Evolutionary conservation across 2,329 filamentous ascomycete genomes (phyloP).

Genomic region (Neofusicoccum kwambonambiense): DNA sequence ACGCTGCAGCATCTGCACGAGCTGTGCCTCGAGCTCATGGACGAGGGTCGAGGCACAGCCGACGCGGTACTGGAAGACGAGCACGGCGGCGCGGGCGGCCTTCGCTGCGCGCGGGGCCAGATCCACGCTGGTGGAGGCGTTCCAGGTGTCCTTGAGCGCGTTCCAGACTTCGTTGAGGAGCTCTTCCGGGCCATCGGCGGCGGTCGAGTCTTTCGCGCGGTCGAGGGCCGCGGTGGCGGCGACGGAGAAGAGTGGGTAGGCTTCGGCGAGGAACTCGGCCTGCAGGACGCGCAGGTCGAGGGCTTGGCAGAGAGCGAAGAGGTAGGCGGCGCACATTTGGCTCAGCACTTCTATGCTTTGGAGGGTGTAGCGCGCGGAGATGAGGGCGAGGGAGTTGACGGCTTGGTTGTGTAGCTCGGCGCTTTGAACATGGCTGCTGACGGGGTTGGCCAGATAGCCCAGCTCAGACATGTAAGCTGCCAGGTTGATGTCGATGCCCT

Average conservation of each 20-base stretch:
- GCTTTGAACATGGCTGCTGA: conserved; percentile 61
- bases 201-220: no score
- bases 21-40: neutral
- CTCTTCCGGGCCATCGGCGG: neutral
- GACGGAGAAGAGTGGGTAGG: neutral
- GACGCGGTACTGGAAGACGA: neutral
- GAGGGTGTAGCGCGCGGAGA: conserved; percentile 57
- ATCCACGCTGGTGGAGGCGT: neutral
- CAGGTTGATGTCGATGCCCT: conserved; percentile 66
- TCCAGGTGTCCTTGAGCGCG: conserved; percentile 7
- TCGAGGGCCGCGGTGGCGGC: neutral
- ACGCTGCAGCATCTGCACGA: neutral
- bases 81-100: neutral
- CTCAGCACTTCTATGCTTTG: conserved; percentile 57
- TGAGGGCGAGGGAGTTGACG: conserved; percentile 64
- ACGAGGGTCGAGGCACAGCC: neutral
- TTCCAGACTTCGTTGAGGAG: neutral
- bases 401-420: conserved; percentile 69
- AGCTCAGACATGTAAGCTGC: conserved; percentile 64
- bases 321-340: conserved; percentile 55
- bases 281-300: conserved; percentile 46
- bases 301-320: conserved; percentile 60
- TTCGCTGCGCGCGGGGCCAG: neutral
- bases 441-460: conserved; percentile 60
- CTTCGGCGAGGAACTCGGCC: neutral